Evolutionary conservation across 2,329 filamentous ascomycete species (phyloP).

Genomic region (Aspergillus novoparasiticus): DNA sequence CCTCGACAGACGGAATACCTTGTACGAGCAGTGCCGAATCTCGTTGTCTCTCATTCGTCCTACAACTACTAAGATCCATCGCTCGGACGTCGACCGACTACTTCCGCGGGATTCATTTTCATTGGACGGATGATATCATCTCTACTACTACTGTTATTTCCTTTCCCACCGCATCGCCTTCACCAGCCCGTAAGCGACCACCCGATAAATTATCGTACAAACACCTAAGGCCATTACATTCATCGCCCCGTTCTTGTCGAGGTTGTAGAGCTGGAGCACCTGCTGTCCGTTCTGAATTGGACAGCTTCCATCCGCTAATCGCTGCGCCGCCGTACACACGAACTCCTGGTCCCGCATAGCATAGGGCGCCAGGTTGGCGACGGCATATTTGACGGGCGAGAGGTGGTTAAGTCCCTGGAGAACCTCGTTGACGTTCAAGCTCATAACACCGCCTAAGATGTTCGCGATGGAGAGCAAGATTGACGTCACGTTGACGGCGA

Average conservation of each 20-base stretch:
- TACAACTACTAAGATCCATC: not conserved
- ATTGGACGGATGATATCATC: not conserved
- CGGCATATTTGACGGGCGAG: conserved; percentile 69
- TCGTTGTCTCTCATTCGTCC: not conserved
- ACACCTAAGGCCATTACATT: conserved; percentile 66
- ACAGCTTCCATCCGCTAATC: conserved; percentile 62
- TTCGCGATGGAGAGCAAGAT: conserved; percentile 71
- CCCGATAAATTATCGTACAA: conserved; percentile 65
- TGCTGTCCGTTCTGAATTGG: conserved; percentile 67
- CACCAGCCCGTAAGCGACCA: conserved; percentile 50
- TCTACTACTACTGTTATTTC: conserved; percentile 16
- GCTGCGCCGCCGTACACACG: conserved; percentile 64
- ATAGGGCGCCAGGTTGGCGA: conserved; percentile 68
- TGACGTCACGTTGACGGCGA: conserved; percentile 72
- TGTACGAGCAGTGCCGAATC: not conserved
- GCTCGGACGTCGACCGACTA: not conserved
- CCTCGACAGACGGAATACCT: too few species aligned
- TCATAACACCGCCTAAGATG: conserved; percentile 71
- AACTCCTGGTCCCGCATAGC: conserved; percentile 64
- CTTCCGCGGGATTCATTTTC: not conserved
- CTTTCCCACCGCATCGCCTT: conserved; percentile 30
- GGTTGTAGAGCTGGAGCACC: conserved; percentile 67
- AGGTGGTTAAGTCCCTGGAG: conserved; percentile 72
- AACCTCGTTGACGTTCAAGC: conserved; percentile 67
- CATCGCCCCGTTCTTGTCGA: conserved; percentile 62